Evolutionary conservation across 176 grass and related monocot genomes (phyloP), one percentile per base, ranked within the genome.

Genomic region (sorghum (Sorghum bicolor)): DNA sequence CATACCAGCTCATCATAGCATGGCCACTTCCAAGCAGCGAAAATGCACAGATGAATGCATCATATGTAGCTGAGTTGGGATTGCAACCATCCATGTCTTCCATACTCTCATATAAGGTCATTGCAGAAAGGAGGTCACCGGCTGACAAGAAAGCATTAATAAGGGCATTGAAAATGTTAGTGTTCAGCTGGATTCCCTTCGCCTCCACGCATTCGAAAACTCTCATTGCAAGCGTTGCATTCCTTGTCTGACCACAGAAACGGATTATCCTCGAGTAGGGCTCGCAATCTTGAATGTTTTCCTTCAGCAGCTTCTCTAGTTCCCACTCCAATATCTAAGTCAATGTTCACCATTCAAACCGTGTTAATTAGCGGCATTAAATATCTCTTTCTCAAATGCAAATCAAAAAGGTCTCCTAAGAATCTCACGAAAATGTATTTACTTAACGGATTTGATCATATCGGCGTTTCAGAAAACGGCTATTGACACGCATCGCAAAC

Each of bases 291-390:
- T 30, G 86, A 53, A 77, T 58, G 19, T 60, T 22, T 81, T 91
- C 85, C 52, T 66, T 85, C 43, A 88, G 4, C 36, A 91, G 77
- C 64, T 78, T 91, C 16, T 88, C 82, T 37, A 88, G 69, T 24
- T 88, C 88, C 86, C 86, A 91, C 34, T 88, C 89, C 48, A 91
- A 58, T 15, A 91, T 72, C 89, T 88, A 19, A 37, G 44, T 26
- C 64, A 85, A 57, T 82, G 52, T 70, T 36, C 48, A 39, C 11
- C 7, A 34, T 36, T 44, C 36, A 39, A 5, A 10, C 36, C 29
- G 0, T 61, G 3, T 75, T 57, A 89, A 40, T 75, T 58, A 0
- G 1, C 13, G 6, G 26, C 24, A 75, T 55, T 26, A 71, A 37
- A 66, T 6, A 67, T 28, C 4, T 36, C 45, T 48, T 47, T 29